Percentiles rank a stretch among this genome's conserved stretches.
Evolutionary conservation across 805 yeast species (phyloP).

Genomic region (Wickerhamiella galacta): DNA sequence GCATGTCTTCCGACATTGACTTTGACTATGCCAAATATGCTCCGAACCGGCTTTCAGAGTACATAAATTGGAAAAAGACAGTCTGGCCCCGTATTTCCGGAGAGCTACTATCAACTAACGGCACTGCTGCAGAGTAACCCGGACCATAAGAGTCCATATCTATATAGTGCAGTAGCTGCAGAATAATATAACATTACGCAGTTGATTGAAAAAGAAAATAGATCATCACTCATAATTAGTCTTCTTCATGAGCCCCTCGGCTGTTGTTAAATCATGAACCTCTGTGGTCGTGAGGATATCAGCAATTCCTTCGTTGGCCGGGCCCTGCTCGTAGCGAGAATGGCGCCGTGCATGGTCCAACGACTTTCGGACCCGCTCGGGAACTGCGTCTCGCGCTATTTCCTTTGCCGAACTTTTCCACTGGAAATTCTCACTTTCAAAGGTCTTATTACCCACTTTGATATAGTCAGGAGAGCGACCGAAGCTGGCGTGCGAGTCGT

Average conservation of each 20-base stretch:
- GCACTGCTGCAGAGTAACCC: background rate
- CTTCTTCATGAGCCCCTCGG: slow-evolving; percentile 18
- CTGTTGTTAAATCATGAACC: slow-evolving; percentile 19
- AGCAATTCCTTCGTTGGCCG: slow-evolving; percentile 10
- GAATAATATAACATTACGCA: background rate
- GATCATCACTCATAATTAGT: background rate
- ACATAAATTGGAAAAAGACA: slow-evolving; percentile 43
- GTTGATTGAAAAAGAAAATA: background rate
- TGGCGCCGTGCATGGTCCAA: slow-evolving; percentile 15
- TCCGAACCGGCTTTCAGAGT: slow-evolving; percentile 42
- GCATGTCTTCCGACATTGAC: slow-evolving; percentile 50
- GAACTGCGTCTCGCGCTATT: too few relatives aligned
- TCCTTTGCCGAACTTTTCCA: too few relatives aligned
- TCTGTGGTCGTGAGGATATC: slow-evolving; percentile 13
- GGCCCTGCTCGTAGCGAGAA: slow-evolving; percentile 17
- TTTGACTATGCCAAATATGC: slow-evolving; percentile 53
- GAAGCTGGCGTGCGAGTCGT: slow-evolving; percentile 11
- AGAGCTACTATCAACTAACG: background rate
- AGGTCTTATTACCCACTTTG: slow-evolving; percentile 9
- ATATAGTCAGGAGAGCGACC: slow-evolving; percentile 14
- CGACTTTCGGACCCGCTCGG: slow-evolving; percentile 16
- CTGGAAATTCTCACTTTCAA: slow-evolving; percentile 9
- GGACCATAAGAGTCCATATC: background rate
- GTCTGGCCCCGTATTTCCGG: slow-evolving; percentile 1
- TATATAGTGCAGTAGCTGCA: background rate